Base-by-base conservation (phyloP, 1,139 yeast genomes). In the Yamadazyma kanchanaburiensis region DNA sequence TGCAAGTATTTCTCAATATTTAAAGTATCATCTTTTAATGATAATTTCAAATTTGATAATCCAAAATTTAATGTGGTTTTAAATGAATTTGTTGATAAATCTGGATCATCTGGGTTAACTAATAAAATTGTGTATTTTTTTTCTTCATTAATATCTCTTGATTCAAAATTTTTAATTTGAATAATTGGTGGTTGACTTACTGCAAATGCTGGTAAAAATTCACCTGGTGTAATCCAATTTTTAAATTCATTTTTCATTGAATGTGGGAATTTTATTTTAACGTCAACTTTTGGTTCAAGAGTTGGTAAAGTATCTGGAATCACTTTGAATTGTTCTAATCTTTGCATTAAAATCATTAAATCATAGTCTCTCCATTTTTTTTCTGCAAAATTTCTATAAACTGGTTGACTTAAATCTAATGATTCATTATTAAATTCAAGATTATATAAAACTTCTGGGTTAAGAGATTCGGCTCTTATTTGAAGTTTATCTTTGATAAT, bases 231-330 rank as follows among this genome's bases (percentile, higher is more conserved):
- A 24, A 89, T 61, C 86, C 86, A 80, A 40, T 67, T 71, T 24
- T 50, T 39, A 31, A 67, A 65, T 28, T 60, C 62, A 35, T 76
- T 71, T 13, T 74, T 64, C 33, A 72, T 68, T 29, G 77, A 77
- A 40, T 84, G 85, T 25, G 83, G 80, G 53, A 91, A 91, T 57
- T 77, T 80, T 28, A 94, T 55, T 31, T 74, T 66, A 7, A 91
- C 87, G 31, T 84, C 86, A 11, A 77, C 94, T 40, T 70, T 62
- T 12, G 98, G 97, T n/a, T 73, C 79, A 35, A 91, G 60, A 0
- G 97, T 87, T 15, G 97, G 94, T 52, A 91, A 55, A 2, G 97
- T 88, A 53, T 91, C 98, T 17, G 98, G 98, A 40, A 94, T 84
- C 30, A 87, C 87, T 30, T 74, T 74, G 43, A 88, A 63, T 37